phyloP scores from a whole-genome alignment of 2,329 filamentous ascomycete genomes.

The Dactylonectria macrodidyma region DNA sequence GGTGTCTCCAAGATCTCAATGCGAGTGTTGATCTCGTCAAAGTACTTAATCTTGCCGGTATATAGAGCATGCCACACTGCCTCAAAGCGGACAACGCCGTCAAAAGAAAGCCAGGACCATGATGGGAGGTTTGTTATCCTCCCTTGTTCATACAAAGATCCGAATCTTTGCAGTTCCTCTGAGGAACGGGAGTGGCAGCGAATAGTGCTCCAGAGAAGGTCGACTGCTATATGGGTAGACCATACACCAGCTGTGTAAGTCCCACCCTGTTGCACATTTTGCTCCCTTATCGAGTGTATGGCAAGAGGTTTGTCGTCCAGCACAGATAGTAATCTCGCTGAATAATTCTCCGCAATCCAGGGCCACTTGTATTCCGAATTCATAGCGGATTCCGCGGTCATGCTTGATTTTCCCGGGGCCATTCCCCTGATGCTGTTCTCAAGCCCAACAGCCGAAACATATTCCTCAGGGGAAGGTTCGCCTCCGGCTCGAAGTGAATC shows the following conservation, averaged over 20 bases:
- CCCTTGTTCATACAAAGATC: background rate
- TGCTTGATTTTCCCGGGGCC: too few species aligned
- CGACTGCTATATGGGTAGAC: background rate
- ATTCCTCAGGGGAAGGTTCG: constrained; percentile 1
- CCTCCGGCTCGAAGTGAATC: background rate
- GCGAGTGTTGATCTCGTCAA: too few species aligned
- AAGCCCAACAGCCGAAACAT: constrained; percentile 1
- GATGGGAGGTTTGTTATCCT: constrained; percentile 2
- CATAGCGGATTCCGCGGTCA: background rate
- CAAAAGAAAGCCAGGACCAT: constrained; percentile 4
- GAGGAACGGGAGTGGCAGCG: background rate
- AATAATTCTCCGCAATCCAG: constrained; percentile 6
- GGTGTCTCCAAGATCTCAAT: too few species aligned
- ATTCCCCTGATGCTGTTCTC: background rate
- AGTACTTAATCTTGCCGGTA: too few species aligned
- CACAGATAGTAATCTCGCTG: constrained; percentile 1
- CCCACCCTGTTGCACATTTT: background rate
- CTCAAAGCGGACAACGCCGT: constrained; percentile 1
- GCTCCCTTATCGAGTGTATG: constrained; percentile 4
- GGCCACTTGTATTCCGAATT: constrained; percentile 9
- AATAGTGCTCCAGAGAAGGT: constrained; percentile 13
- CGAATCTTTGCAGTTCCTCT: background rate
- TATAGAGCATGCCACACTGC: background rate
- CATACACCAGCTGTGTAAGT: background rate
- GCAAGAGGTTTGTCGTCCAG: constrained; percentile 5